Evolutionary conservation across 2,329 filamentous ascomycete species (phyloP), one percentile per base, ranked within the genome.

Genomic region (Fusarium robinianum): DNA sequence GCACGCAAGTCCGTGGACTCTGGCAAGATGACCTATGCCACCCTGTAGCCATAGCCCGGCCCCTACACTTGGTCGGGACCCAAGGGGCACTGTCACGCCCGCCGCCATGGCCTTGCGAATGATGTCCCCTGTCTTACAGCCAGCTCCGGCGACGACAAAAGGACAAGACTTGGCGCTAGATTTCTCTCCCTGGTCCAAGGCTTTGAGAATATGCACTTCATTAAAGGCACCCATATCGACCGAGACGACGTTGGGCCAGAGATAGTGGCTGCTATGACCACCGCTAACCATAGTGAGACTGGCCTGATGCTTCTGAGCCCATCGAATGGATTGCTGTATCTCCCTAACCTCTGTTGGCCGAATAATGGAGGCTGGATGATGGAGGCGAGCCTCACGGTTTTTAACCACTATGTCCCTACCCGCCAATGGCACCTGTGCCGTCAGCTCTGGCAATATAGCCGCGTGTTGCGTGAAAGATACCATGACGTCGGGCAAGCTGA

Each of bases 11-110:
- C 82, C 81, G 50, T 81, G 63, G 7, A 71, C 41, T 45, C 81
- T 70, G 24, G 75, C 57, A n/a, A 83, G 66, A 51, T 84, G 80
- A 3, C 81, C 81, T 33, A 85, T 81, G 38, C 82, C 81, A 27
- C 83, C 83, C 67, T 85, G 81, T 32, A 86, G 67, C 79, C 80
- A 85, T 10, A 81, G 53, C 0, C 83, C 83, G 0, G 79, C 75
- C 3, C 83, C 82, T 18, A 85, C 80, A 51, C 80, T 84, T 50
- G 82, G 82, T 5, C 82, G 78, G 17, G 79, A 60, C 3, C 82
- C 83, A 3, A 85, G 61, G 0, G 82, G 81, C 3, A 85, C 74
- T 41, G 76, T 78, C 39, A 84, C 1, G 3, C 74, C 77, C 0
- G 51, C 67, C 2, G 44, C 63, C 69, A 76, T 75, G 24, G 76